A percentile compares a stretch with the other conserved stretches of the same genome.
phyloP scores from a whole-genome alignment of 1,284 basidiomycete species.

The Bjerkandera adusta region DNA sequence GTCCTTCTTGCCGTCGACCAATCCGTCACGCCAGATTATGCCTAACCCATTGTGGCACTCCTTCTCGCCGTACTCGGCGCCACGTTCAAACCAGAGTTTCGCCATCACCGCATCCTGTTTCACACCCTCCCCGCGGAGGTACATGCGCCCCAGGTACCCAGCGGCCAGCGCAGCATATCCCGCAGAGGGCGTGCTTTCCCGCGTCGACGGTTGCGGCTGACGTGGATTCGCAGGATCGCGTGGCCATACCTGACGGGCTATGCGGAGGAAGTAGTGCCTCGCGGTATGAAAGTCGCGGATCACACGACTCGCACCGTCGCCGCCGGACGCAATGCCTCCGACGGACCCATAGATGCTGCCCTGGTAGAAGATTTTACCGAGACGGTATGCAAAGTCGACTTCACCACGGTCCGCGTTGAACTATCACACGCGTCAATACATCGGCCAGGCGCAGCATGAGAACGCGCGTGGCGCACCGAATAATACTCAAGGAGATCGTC shows the following conservation, averaged over 20 bases:
- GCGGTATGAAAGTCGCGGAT: conserved; percentile 75
- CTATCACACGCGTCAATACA: conserved; percentile 38
- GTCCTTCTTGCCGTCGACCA: conserved; percentile 67
- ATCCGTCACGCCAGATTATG: conserved; percentile 88
- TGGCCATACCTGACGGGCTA: conserved; percentile 84
- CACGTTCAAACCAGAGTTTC: conserved; percentile 93
- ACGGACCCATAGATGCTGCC: conserved; percentile 78
- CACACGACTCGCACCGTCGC: conserved; percentile 83
- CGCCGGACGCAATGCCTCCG: conserved; percentile 81
- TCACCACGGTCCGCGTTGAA: conserved; percentile 93
- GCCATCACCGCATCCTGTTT: conserved; percentile 76
- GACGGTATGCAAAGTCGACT: conserved; percentile 79
- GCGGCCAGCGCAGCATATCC: conserved; percentile 78
- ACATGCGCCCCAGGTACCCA: conserved; percentile 90
- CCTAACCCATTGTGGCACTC: conserved; percentile 90
- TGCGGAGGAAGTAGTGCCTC: conserved; percentile 76
- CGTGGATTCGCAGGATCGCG: conserved; percentile 60
- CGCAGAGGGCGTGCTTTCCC: conserved; percentile 56
- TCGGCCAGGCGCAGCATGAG: conserved; percentile 7
- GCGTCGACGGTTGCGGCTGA: conserved; percentile 35
- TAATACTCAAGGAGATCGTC: conserved; percentile 92
- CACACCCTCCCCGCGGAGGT: conserved; percentile 90
- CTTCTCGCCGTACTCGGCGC: conserved; percentile 77
- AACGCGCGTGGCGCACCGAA: conserved; percentile 48
- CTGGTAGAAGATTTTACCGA: conserved; percentile 93